Evolutionary conservation across 164 flowering plant species (phyloP).

Genomic region (Tetracentron sinense): DNA sequence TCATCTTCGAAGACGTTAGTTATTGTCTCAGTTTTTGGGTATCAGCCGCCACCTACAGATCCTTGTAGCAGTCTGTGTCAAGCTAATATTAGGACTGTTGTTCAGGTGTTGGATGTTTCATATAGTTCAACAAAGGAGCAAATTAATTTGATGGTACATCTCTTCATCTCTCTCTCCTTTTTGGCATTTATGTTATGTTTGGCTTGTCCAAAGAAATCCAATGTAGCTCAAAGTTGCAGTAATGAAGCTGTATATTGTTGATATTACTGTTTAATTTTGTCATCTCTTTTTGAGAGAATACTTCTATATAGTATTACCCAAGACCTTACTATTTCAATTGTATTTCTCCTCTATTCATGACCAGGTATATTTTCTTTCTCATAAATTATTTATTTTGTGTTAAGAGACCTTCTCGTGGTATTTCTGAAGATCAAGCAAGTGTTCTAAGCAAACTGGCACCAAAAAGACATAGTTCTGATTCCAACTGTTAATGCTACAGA

Average conservation of each 20-base stretch:
- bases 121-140: neutral
- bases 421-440: constrained; percentile 6
- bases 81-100: constrained; percentile 6
- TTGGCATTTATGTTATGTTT: neutral
- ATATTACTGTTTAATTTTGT: neutral
- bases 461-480: constrained; percentile 6
- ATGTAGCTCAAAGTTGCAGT: neutral
- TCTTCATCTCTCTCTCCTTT: neutral
- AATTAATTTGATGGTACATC: constrained; percentile 10
- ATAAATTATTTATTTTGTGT: neutral
- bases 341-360: constrained; percentile 2
- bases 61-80: neutral
- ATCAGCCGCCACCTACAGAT: neutral
- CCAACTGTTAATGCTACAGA: neutral
- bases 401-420: neutral
- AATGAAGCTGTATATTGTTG: neutral
- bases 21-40: neutral
- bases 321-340: neutral
- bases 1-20: constrained; percentile 6
- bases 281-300: neutral
- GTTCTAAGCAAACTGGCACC: neutral
- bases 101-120: constrained; percentile 9
- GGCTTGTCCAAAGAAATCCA: neutral
- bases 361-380: neutral
- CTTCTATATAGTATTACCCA: no score